Evolutionary conservation across 257 asterid genomes (phyloP).

Genomic region (Petunia secreta): DNA sequence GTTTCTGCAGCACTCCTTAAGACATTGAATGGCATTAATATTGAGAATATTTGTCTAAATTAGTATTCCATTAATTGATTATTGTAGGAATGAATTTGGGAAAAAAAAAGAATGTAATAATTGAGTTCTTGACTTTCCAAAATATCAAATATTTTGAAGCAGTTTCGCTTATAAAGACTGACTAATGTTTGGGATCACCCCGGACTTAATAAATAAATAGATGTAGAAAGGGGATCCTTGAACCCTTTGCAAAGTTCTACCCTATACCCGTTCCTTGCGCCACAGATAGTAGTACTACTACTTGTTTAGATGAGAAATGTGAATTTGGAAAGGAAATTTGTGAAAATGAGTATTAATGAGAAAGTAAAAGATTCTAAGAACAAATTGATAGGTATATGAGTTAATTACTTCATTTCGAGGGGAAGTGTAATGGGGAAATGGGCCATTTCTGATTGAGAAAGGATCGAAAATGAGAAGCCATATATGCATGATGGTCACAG

Average conservation of each 20-base stretch:
- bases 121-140: too few relatives aligned
- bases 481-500: conserved; percentile 33
- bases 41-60: too few relatives aligned
- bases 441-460: conserved; percentile 35
- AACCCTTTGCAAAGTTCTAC: neutral
- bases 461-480: conserved; percentile 31
- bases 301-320: neutral
- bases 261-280: neutral
- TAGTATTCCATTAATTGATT: too few relatives aligned
- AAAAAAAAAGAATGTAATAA: too few relatives aligned
- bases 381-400: conserved; percentile 27
- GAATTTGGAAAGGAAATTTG: neutral
- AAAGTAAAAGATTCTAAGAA: neutral
- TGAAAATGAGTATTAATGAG: neutral
- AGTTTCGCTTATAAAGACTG: neutral
- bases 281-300: neutral
- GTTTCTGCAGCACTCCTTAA: too few relatives aligned
- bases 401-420: neutral
- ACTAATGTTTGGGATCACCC: neutral
- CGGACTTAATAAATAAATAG: neutral
- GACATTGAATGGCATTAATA: too few relatives aligned
- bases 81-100: too few relatives aligned
- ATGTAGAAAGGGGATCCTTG: neutral
- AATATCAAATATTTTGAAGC: too few relatives aligned
- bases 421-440: conserved; percentile 30